A percentile compares a stretch with the other conserved stretches of the same genome.
phyloP scores from a whole-genome alignment of 192 early-diverging fungal species.

The Backusella westeae region DNA sequence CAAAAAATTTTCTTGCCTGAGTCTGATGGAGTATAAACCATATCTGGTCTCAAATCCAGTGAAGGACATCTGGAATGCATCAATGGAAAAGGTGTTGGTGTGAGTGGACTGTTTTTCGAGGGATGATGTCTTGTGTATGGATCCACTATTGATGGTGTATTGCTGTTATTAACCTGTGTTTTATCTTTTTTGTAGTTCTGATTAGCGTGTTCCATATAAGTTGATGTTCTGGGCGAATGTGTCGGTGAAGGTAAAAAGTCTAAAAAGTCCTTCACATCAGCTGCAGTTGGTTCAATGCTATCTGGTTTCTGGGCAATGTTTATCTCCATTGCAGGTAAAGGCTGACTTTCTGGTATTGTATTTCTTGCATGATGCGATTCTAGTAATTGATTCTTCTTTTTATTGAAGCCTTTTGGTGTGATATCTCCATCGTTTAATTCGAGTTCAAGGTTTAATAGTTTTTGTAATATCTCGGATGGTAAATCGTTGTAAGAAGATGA shows the following conservation, averaged over 20 bases:
- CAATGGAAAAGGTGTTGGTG: not conserved
- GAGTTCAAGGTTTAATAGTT: conserved; percentile 29
- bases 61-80: not conserved
- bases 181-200: not conserved
- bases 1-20: not conserved
- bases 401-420: conserved; percentile 73
- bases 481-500: conserved; percentile 9
- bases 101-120: not conserved
- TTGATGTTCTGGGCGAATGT: conserved; percentile 9
- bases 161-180: not conserved
- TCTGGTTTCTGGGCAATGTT: not conserved
- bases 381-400: conserved; percentile 34
- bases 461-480: conserved; percentile 15
- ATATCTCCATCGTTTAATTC: conserved; percentile 67
- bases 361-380: conserved; percentile 2
- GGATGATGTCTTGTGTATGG: not conserved
- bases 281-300: conserved; percentile 17
- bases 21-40: not conserved
- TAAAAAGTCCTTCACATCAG: conserved; percentile 19
- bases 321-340: not conserved
- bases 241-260: conserved; percentile 21
- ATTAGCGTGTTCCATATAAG: conserved; percentile 17
- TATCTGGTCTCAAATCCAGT: not conserved
- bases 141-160: not conserved
- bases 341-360: conserved; percentile 35